A percentile compares a stretch with the other conserved stretches of the same genome.
Evolutionary conservation across 2,329 filamentous ascomycete species (phyloP).

Genomic region (Mycosphaerella arachidis): DNA sequence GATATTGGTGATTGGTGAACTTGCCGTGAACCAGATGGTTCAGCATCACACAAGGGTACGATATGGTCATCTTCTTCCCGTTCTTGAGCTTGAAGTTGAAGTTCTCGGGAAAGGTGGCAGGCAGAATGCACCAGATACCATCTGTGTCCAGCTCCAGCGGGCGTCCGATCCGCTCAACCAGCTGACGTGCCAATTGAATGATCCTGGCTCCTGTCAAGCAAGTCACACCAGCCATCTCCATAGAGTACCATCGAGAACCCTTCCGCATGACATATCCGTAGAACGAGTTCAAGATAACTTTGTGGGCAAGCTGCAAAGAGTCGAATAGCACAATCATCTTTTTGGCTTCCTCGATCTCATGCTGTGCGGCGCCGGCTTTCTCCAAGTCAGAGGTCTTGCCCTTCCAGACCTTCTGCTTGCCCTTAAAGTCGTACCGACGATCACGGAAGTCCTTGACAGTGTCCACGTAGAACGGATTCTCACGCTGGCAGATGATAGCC

Average conservation of each 20-base stretch:
- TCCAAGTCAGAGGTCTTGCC: slow-evolving; percentile 87
- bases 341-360: slow-evolving; percentile 87
- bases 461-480: slow-evolving; percentile 97
- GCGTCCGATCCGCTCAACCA: slow-evolving; percentile 88
- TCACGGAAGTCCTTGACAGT: slow-evolving; percentile 96
- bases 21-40: slow-evolving; percentile 92
- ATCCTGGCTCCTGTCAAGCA: slow-evolving; percentile 94
- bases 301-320: slow-evolving; percentile 92
- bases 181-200: slow-evolving; percentile 89
- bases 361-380: slow-evolving; percentile 66
- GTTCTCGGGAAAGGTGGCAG: slow-evolving; percentile 93
- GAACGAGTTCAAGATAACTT: slow-evolving; percentile 98
- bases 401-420: slow-evolving; percentile 97
- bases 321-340: slow-evolving; percentile 98
- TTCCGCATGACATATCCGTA: slow-evolving; percentile 99
- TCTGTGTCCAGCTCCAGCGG: slow-evolving; percentile 95
- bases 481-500: slow-evolving; percentile 95
- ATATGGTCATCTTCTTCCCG: slow-evolving; percentile 93
- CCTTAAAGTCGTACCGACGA: slow-evolving; percentile 96
- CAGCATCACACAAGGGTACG: slow-evolving; percentile 98
- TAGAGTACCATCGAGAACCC: slow-evolving; percentile 96
- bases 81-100: slow-evolving; percentile 91
- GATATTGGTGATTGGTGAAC: slow-evolving; percentile 97
- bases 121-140: slow-evolving; percentile 99
- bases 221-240: slow-evolving; percentile 99